Evolutionary conservation across 2,329 filamentous ascomycete genomes (phyloP).

Genomic region (Cryphonectria parasitica): DNA sequence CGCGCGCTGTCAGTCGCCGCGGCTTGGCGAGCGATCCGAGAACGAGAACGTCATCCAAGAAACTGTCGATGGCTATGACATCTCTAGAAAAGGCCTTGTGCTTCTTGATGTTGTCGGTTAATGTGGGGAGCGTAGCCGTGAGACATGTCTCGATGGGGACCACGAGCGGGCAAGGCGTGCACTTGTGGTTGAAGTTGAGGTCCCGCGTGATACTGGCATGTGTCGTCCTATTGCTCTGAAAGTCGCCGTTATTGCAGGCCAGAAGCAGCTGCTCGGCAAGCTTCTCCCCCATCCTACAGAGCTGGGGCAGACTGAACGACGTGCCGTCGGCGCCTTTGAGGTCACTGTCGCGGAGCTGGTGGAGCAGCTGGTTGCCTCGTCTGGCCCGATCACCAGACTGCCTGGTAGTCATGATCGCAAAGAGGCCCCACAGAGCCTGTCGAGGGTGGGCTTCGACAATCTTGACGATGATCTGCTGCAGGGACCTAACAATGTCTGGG

Average conservation of each 20-base stretch:
- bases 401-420: constrained; percentile 83
- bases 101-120: constrained; percentile 71
- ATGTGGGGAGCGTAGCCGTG: constrained; percentile 77
- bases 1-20: constrained; percentile 83
- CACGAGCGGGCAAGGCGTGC: constrained; percentile 81
- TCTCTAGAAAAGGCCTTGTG: constrained; percentile 89
- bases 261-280: constrained; percentile 80
- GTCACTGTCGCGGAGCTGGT: constrained; percentile 49
- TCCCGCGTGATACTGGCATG: constrained; percentile 76
- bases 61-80: constrained; percentile 78
- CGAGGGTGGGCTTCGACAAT: constrained; percentile 88
- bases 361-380: constrained; percentile 57
- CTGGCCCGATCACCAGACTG: constrained; percentile 67
- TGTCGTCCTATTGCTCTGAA: constrained; percentile 67
- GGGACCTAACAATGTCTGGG: constrained; percentile 71
- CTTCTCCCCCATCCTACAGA: constrained; percentile 80
- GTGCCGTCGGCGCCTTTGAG: constrained; percentile 56
- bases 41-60: constrained; percentile 87
- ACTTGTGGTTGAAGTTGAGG: constrained; percentile 82
- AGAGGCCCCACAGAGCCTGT: constrained; percentile 88
- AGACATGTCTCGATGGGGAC: constrained; percentile 87
- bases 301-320: constrained; percentile 64
- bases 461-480: constrained; percentile 81
- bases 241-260: constrained; percentile 78
- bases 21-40: constrained; percentile 91